Evolutionary conservation across 331 rosid species (phyloP), one percentile per base, ranked within the genome.

Genomic region (Cydonia oblonga): DNA sequence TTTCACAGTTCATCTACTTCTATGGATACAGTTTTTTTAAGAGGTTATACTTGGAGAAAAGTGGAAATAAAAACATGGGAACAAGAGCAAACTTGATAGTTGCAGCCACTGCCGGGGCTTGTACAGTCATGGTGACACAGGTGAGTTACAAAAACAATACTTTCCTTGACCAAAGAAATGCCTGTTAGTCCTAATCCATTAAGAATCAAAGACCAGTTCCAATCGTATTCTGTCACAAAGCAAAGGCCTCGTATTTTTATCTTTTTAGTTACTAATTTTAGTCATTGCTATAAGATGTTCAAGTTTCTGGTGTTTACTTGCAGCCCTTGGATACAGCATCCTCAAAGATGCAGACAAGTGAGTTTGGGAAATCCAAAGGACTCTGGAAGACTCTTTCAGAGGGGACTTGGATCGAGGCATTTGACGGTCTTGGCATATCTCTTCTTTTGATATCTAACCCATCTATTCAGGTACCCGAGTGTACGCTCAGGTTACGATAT

Each of bases 341-440:
- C 75, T 89, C 98, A 24, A 83, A 80, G 89, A 93, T 93, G 96
- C 97, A 93, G 84, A 91, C 98, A 68, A 91, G 98, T 69, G 91
- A 91, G 72, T 93, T 93, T 79, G 98, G 98, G 80, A 91, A 89
- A 84, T 89, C 98, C 68, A 86, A 89, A 86, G 98, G 97, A 83
- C 78, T 93, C 51, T 89, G 92, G 96, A 82, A 89, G 91, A 89
- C 89, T 65, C 88, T 93, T 70, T 83, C 92, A 5, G 92, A 91
- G 78, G 89, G 96, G 74, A 86, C 86, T 70, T 91, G 95, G 96
- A 76, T 75, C 26, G 97, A 93, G 80, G 98, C 98, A 3, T 91
- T 81, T 74, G 95, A 84, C 24, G 98, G 98, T 76, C 96, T 93
- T 5, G 96, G 85, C 71, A 91, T 93, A 84, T 93, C 98, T 69